These are phyloP conservation scores for Amanita brunnescens DNA, from an alignment of 768 basidiomycete genomes.

Conservation along the genomic window DNA sequence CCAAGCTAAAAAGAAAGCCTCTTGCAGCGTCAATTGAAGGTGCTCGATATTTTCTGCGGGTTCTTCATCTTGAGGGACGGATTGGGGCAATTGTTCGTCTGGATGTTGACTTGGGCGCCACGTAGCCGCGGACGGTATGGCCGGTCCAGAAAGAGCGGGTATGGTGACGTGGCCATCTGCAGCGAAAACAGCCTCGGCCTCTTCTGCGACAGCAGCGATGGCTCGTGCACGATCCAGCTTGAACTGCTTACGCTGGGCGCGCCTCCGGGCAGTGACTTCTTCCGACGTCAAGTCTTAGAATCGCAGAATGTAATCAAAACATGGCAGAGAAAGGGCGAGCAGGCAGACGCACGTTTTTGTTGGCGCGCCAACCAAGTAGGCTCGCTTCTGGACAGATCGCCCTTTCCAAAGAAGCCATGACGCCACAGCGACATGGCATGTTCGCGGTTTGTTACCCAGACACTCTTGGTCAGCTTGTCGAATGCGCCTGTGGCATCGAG, in stretches of 20 bases:
- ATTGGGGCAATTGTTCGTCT: slow-evolving; percentile 6
- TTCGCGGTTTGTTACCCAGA: slow-evolving; percentile 66
- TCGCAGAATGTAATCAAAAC: not conserved
- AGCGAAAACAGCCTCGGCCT: slow-evolving; percentile 70
- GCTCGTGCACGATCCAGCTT: slow-evolving; percentile 88
- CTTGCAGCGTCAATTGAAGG: slow-evolving; percentile 81
- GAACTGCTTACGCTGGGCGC: slow-evolving; percentile 85
- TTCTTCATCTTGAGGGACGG: slow-evolving; percentile 37
- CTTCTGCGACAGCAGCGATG: slow-evolving; percentile 71
- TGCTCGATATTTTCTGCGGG: slow-evolving; percentile 74
- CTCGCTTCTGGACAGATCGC: slow-evolving; percentile 88
- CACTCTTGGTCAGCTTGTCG: slow-evolving; percentile 73
- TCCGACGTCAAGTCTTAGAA: slow-evolving; percentile 72
- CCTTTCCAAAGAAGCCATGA: slow-evolving; percentile 96
- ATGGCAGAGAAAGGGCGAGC: not conserved
- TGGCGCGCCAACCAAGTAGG: slow-evolving; percentile 86
- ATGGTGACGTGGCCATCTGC: slow-evolving; percentile 56
- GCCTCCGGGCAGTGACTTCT: slow-evolving; percentile 80
- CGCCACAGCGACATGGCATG: slow-evolving; percentile 75
- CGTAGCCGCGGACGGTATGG: slow-evolving; percentile 73
- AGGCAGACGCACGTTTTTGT: slow-evolving; percentile 38
- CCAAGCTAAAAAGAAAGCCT: slow-evolving; percentile 86
- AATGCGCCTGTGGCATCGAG: slow-evolving; percentile 67
- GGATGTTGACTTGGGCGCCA: slow-evolving; percentile 47
- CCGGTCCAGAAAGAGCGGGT: slow-evolving; percentile 48